Evolutionary conservation across 2,329 filamentous ascomycete species (phyloP), one percentile per base, ranked within the genome.

Genomic region (Talaromyces amestolkiae): DNA sequence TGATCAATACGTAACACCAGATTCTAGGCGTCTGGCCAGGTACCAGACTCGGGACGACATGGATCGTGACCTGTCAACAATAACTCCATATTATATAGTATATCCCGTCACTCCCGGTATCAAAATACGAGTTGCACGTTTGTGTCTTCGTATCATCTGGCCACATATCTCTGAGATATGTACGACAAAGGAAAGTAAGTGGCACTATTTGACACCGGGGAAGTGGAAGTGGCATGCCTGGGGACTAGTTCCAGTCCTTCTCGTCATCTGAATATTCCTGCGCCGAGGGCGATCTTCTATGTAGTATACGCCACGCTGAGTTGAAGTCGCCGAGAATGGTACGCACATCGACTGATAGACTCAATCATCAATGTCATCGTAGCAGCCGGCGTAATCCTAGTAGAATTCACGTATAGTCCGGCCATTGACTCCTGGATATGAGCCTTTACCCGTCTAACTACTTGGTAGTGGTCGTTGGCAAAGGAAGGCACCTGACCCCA

Each of bases 61-160:
- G 22, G n/a, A 33, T n/a, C 15, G 15, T 53, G 49, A 53, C 49
- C 49, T 53, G 27, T 53, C 49, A 33, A 53, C 49, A 33, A n/a
- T 53, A 53, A 53, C 33, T 58, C 54, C 22, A 19, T 43, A 43
- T 41, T 41, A 41, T 19, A 13, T 43, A 58, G 24, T 41, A 41
- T 58, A n/a, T 19, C 7, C 33, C 56, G 31, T 61, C 59, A 51
- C 19, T 27, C 53, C 31, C 45, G 45, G 59, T 53, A 39, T 53
- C 59, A 41, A 53, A 53, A 39, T 61, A 61, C 43, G 31, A 51
- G 19, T 54, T 35, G 51, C 51, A 54, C 51, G 51, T 54, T 54
- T 22, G 51, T 54, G 31, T 51, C 49, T 41, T 10, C 39, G 39
- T 41, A 41, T 6, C 6, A 17, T 41, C 11, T n/a, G 47, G 27